Evolutionary conservation across 352 stramenopile species (phyloP).

Genomic region (Blastocystis sp.): DNA sequence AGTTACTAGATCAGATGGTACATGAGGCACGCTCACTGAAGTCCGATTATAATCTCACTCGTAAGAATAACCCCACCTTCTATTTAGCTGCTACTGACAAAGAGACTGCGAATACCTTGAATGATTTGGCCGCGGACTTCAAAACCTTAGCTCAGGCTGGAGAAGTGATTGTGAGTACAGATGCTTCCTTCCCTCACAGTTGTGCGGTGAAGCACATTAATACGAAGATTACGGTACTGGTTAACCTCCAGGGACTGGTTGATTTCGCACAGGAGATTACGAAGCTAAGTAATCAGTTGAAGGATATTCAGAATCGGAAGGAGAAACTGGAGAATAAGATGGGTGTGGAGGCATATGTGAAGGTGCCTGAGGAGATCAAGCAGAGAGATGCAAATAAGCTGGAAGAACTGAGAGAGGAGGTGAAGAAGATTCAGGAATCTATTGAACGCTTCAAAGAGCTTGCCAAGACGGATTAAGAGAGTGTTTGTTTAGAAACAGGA

Average conservation of each 20-base stretch:
- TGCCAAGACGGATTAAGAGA: conserved; percentile 23
- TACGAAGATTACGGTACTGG: conserved; percentile 85
- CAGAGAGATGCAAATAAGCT: conserved; percentile 67
- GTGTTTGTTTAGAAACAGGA: conserved; percentile 50
- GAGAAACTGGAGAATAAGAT: conserved; percentile 66
- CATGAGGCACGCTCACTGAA: conserved; percentile 87
- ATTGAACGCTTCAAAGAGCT: conserved; percentile 15
- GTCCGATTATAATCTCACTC: conserved; percentile 79
- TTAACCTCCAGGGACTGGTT: conserved; percentile 74
- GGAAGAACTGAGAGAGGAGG: conserved; percentile 68
- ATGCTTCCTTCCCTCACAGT: conserved; percentile 71
- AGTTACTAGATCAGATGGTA: conserved; percentile 85
- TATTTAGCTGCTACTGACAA: conserved; percentile 84
- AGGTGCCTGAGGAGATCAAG: conserved; percentile 69
- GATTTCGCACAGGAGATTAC: conserved; percentile 76
- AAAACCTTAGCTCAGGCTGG: conserved; percentile 85
- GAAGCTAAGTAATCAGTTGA: conserved; percentile 76
- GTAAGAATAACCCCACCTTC: conserved; percentile 77
- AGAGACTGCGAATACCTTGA: conserved; percentile 76
- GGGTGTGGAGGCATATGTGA: conserved; percentile 55
- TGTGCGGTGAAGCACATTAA: conserved; percentile 88
- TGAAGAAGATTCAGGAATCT: conserved; percentile 59
- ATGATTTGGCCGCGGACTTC: conserved; percentile 87
- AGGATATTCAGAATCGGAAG: conserved; percentile 55
- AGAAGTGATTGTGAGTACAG: conserved; percentile 78